Evolutionary conservation across 1,284 basidiomycete genomes (phyloP), one percentile per base, ranked within the genome.

Genomic region (Pseudozyma sp.): DNA sequence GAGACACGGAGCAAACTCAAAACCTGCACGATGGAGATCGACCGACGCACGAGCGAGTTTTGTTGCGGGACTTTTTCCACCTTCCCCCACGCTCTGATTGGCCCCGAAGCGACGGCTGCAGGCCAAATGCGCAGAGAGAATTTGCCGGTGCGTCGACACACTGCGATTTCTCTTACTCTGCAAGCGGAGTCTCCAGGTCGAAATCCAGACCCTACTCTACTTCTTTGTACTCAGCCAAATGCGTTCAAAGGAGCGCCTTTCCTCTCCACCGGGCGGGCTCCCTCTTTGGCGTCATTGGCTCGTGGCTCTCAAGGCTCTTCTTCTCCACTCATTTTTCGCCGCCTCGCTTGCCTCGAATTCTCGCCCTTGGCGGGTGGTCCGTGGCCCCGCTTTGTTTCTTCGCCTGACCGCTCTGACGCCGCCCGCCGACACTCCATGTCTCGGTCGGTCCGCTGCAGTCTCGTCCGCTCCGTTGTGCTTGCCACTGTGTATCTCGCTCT

Each of bases 131-230:
- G 16, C 39, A 13, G 33, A 4, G 42, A n/a, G 6, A 24, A 49
- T 46, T 62, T 62, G 53, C 60, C 60, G 60, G 60, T 63, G 45
- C 42, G 30, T 43, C 33, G 34, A 17, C 16, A 7, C 40, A 17
- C 40, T 42, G 40, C 40, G 16, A n/a, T 24, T 19, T 44, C 17
- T 29, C 19, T 30, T 8, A 29, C 45, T 49, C 50, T 48, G 39
- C 42, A 52, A 60, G 64, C 64, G 64, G 64, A 67, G 64, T 56
- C 64, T 61, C 57, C 57, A 65, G 39, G 5, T n/a, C 24, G 40
- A 46, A 53, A 52, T 54, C 64, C 48, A 59, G 64, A 55, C 57
- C 55, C 31, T 66, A 14, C n/a, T 65, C 16, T n/a, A n/a, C 39
- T 42, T 6, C 13, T 16, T 2, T 16, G 11, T 37, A 10, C 10